A percentile compares a stretch with the other conserved stretches of the same genome.
These are phyloP conservation scores for Tuber magnatum DNA, from an alignment of 495 filamentous ascomycete species.

Conservation along the genomic window DNA sequence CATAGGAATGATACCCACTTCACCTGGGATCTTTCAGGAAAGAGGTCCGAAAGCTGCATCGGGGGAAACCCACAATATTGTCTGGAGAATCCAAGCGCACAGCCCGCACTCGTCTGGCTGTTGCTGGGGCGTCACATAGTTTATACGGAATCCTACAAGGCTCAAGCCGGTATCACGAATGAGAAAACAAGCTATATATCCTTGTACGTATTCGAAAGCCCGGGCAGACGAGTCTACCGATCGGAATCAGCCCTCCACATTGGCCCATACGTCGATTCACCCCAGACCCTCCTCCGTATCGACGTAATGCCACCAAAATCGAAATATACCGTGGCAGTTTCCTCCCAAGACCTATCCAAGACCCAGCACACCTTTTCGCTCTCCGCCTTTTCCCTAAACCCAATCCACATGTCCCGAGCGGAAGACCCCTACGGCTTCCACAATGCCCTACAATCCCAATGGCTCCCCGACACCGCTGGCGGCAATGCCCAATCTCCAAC, in stretches of 20 bases:
- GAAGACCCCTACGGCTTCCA: constrained; percentile 52
- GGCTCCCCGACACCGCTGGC: constrained; percentile 73
- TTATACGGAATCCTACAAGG: constrained; percentile 9
- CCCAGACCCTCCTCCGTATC: constrained; percentile 77
- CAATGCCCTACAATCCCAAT: constrained; percentile 52
- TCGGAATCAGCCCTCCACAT: constrained; percentile 59
- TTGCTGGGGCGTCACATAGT: constrained; percentile 77
- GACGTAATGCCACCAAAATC: constrained; percentile 51
- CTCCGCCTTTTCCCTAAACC: constrained; percentile 61
- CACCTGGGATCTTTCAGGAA: constrained; percentile 65
- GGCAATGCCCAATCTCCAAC: constrained; percentile 68
- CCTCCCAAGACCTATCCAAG: constrained; percentile 66
- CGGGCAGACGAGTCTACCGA: constrained; percentile 61
- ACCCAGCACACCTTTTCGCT: constrained; percentile 71
- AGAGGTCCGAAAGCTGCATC: constrained; percentile 57
- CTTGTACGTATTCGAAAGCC: constrained; percentile 66
- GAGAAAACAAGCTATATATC: constrained; percentile 65
- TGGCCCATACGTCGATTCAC: constrained; percentile 84
- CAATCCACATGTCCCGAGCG: constrained; percentile 56
- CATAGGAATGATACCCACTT: constrained; percentile 84
- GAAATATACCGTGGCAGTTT: constrained; percentile 69
- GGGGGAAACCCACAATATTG: constrained; percentile 77
- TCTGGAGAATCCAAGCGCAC: constrained; percentile 48
- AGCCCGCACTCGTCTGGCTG: constrained; percentile 65
- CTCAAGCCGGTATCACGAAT: constrained; percentile 15